Base-by-base conservation (phyloP, 345 rosid species). In the Cardamine chenopodiifolia region DNA sequence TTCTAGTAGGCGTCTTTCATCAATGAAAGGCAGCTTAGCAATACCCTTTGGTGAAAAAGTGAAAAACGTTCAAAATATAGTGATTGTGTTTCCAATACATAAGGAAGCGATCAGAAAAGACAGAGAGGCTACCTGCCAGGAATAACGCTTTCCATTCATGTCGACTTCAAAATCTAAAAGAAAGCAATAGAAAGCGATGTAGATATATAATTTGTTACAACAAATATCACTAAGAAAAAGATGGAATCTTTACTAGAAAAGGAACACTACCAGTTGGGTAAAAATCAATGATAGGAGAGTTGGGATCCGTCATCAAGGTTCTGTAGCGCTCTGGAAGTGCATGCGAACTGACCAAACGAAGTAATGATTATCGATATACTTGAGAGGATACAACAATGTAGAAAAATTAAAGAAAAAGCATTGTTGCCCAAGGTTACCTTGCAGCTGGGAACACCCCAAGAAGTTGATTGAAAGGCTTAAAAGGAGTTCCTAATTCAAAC, bases 401-500 rank as follows among this genome's bases (percentile, higher is more conserved):
- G 15, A 18, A 62, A 35, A 45, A 25, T 25, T 34, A 55, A 55
- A 61, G 29, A 74, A 47, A 31, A n/a, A 32, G 10, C 20, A 48
- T 55, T 15, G 61, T 78, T 76, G 58, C 68, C 56, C 32, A 14
- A 9, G 37, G 9, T 47, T 70, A 90, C 98, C 98, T 95, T 79
- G 99, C 97, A 65, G 97, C 92, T 53, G 99, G 99, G 71, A 95
- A 95, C 78, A 92, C 98, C 34, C 99, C 99, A 70, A 95, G 83
- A 28, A 95, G 90, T 79, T 95, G 99, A 76, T 92, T 87, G 78
- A 95, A 95, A 39, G 99, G 99, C 78, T 89, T 95, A 74, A 95
- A 95, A n/a, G 97, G 98, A 62, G 87, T 49, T 20, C 98, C 98
- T 67, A 89, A 53, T 67, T 93, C 89, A 82, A 86, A 93, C 25